phyloP scores from a whole-genome alignment of 2,329 filamentous ascomycete genomes.

The Lasiodiplodia gonubiensis region DNA sequence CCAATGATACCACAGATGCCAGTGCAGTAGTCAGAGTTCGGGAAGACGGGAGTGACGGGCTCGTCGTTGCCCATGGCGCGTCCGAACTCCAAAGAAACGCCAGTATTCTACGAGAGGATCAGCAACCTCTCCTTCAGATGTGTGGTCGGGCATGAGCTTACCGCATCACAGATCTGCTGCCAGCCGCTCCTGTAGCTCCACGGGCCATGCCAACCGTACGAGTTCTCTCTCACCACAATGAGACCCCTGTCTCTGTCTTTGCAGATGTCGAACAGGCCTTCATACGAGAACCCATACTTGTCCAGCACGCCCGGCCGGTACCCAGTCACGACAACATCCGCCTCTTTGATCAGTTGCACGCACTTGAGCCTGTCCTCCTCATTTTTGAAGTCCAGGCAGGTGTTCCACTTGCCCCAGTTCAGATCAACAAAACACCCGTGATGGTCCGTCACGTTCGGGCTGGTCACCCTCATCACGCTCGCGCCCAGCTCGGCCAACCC shows the following conservation, averaged over 20 bases:
- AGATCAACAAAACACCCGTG: conserved; percentile 52
- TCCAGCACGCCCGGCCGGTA: conserved; percentile 57
- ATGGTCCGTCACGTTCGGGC: conserved; percentile 49
- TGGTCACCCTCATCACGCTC: conserved; percentile 54
- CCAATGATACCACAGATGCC: conserved; percentile 5
- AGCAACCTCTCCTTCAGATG: background rate
- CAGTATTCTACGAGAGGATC: background rate
- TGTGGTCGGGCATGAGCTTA: no score
- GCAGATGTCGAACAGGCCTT: conserved; percentile 50
- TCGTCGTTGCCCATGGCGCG: conserved; percentile 1
- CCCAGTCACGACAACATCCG: conserved; percentile 58
- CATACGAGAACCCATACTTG: conserved; percentile 52
- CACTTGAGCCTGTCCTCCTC: conserved; percentile 48
- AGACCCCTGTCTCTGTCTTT: background rate
- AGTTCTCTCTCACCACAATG: conserved; percentile 59
- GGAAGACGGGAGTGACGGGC: conserved; percentile 8
- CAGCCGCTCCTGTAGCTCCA: conserved; percentile 56
- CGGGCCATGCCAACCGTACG: conserved; percentile 59
- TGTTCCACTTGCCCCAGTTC: conserved; percentile 59
- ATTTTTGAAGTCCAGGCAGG: conserved; percentile 51
- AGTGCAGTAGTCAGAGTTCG: conserved; percentile 4
- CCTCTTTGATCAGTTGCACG: conserved; percentile 51
- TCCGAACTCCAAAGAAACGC: background rate
- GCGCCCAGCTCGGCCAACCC: conserved; percentile 56
- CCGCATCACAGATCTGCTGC: conserved; percentile 55